Evolutionary conservation across 208 protist species (phyloP).

Genomic region (Wallacemonas sp.): DNA sequence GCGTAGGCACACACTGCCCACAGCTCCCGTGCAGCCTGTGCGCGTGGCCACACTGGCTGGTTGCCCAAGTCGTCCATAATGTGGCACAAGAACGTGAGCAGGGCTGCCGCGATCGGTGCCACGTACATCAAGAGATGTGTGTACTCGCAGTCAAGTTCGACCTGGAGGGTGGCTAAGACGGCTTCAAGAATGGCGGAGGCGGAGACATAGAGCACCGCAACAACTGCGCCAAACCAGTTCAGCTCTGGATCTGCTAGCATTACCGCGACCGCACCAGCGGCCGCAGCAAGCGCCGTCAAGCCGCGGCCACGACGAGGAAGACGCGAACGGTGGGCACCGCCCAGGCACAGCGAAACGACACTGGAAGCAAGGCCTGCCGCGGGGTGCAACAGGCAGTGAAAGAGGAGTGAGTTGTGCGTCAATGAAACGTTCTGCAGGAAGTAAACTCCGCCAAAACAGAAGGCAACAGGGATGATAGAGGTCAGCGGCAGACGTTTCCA

Average conservation of each 20-base stretch:
- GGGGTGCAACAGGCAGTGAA: slow-evolving; percentile 5
- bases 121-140: not conserved
- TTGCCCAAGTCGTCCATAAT: slow-evolving; percentile 3
- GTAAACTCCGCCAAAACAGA: slow-evolving; percentile 1
- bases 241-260: not conserved
- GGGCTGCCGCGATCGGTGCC: not conserved
- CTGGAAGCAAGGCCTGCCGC: not conserved
- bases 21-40: not conserved
- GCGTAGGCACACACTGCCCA: not conserved
- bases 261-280: not conserved
- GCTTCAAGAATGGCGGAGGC: not conserved
- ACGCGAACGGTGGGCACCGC: not conserved
- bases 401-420: slow-evolving; percentile 1
- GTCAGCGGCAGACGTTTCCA: not conserved
- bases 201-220: not conserved
- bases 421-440: not conserved
- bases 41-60: slow-evolving; percentile 1
- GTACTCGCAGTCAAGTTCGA: not conserved
- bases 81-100: slow-evolving; percentile 4
- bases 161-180: not conserved
- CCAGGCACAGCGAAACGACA: not conserved
- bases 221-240: slow-evolving; percentile 2
- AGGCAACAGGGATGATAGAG: not conserved
- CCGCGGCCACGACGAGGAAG: not conserved
- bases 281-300: not conserved